Percentiles rank a stretch among this genome's conserved stretches.
These are phyloP conservation scores for Coemansia reversa DNA, from an alignment of 192 early-diverging fungal genomes.

Conservation along the genomic window DNA sequence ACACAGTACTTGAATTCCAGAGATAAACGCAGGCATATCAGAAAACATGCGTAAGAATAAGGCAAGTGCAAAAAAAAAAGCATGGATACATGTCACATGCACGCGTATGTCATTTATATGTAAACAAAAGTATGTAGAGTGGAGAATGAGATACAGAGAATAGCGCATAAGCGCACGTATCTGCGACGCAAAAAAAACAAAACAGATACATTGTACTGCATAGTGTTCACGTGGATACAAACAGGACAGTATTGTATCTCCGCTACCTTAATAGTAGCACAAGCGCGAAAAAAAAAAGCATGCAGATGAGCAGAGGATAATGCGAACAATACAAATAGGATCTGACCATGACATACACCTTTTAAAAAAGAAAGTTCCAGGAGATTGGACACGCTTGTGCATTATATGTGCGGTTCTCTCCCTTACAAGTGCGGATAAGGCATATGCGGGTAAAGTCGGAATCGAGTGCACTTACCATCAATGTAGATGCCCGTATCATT, in stretches of 20 bases:
- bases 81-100: constrained; percentile 1
- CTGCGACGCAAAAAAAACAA: neutral
- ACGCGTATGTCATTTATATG: neutral
- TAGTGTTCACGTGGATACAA: constrained; percentile 8
- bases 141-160: neutral
- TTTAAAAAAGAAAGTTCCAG: constrained; percentile 2
- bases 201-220: neutral
- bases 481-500: constrained; percentile 62
- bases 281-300: neutral
- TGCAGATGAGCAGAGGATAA: neutral
- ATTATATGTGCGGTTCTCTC: neutral
- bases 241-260: neutral
- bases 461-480: constrained; percentile 47
- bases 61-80: neutral
- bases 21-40: neutral
- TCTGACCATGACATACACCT: neutral
- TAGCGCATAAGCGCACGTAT: neutral
- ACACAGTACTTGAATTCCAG: neutral
- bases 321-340: constrained; percentile 5
- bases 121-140: neutral
- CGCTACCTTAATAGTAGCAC: neutral
- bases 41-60: neutral
- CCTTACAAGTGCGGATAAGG: neutral
- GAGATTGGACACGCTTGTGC: neutral
- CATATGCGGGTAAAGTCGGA: neutral